phyloP scores from a whole-genome alignment of 345 rosid species.

The Adansonia digitata region DNA sequence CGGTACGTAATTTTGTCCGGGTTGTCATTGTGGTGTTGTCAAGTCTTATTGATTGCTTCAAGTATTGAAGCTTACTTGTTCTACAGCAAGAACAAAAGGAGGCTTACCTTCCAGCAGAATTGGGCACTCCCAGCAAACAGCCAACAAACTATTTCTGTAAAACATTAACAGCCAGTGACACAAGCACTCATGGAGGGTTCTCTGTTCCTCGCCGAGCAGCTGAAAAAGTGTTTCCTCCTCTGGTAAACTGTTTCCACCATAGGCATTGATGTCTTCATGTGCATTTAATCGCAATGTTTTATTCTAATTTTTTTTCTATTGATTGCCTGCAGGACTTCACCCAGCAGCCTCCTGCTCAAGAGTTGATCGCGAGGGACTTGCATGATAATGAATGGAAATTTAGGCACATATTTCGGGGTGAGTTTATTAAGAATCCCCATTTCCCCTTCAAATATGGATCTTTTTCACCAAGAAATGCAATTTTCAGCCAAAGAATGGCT shows the following conservation, averaged over 20 bases:
- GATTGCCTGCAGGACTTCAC: slow-evolving; percentile 67
- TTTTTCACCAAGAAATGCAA: background rate
- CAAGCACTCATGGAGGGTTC: slow-evolving; percentile 99
- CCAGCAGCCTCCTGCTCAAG: slow-evolving; percentile 97
- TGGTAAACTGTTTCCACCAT: slow-evolving; percentile 41
- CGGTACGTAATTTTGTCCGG: slow-evolving; percentile 44
- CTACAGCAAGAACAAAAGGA: slow-evolving; percentile 97
- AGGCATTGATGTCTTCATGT: background rate
- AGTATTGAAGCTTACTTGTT: slow-evolving; percentile 5
- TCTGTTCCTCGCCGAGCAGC: slow-evolving; percentile 99
- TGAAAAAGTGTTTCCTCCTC: slow-evolving; percentile 97
- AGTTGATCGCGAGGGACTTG: slow-evolving; percentile 91
- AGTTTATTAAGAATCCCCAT: slow-evolving; percentile 13
- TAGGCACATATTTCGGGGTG: slow-evolving; percentile 96
- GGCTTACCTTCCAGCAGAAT: slow-evolving; percentile 78
- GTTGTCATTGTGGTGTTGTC: slow-evolving; percentile 1
- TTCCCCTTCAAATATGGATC: background rate
- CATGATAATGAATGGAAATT: slow-evolving; percentile 99
- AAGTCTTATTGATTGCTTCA: background rate
- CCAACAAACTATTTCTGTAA: slow-evolving; percentile 97
- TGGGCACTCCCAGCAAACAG: slow-evolving; percentile 92
- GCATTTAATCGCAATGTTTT: background rate
- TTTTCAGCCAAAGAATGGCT: background rate
- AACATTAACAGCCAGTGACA: slow-evolving; percentile 96
- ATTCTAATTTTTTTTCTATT: slow-evolving; percentile 13